Conservation (phyloP, 352 stramenopile species). For the Phytophthora citricola region DNA sequence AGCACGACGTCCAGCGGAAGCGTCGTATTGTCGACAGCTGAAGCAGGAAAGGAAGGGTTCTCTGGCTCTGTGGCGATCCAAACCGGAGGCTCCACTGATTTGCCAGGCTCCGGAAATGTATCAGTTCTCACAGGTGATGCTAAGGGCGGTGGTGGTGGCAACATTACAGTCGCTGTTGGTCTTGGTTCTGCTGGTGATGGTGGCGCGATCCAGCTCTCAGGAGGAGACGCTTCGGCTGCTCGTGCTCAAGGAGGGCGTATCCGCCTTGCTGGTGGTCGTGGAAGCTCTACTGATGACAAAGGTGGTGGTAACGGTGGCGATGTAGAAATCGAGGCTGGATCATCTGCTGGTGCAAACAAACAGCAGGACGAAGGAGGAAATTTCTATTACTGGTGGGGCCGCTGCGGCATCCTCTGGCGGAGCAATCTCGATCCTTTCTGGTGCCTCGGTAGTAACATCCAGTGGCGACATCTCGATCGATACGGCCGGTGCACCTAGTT, state of each 20-base stretch:
- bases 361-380: conserved; percentile 42
- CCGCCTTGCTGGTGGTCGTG: conserved; percentile 53
- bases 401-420: conserved; percentile 51
- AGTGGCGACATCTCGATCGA: conserved; percentile 54
- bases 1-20: conserved; percentile 59
- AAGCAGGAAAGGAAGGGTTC: conserved; percentile 61
- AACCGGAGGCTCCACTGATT: conserved; percentile 62
- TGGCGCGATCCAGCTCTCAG: conserved; percentile 52
- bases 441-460: conserved; percentile 39
- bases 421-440: conserved; percentile 50
- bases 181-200: conserved; percentile 54
- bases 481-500: conserved; percentile 38
- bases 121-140: conserved; percentile 68
- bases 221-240: conserved; percentile 51
- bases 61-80: conserved; percentile 80
- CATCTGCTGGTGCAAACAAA: conserved; percentile 47
- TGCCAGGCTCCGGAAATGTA: conserved; percentile 68
- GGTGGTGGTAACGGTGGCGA: conserved; percentile 65
- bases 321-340: conserved; percentile 57
- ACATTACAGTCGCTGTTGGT: conserved; percentile 64
- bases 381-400: conserved; percentile 51
- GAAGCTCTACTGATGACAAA: conserved; percentile 53
- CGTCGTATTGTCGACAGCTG: conserved; percentile 52
- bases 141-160: conserved; percentile 56
- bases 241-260: conserved; percentile 52